A percentile compares a stretch with the other conserved stretches of the same genome.
phyloP scores from a whole-genome alignment of 306 rosid species.

The Vigna unguiculata region DNA sequence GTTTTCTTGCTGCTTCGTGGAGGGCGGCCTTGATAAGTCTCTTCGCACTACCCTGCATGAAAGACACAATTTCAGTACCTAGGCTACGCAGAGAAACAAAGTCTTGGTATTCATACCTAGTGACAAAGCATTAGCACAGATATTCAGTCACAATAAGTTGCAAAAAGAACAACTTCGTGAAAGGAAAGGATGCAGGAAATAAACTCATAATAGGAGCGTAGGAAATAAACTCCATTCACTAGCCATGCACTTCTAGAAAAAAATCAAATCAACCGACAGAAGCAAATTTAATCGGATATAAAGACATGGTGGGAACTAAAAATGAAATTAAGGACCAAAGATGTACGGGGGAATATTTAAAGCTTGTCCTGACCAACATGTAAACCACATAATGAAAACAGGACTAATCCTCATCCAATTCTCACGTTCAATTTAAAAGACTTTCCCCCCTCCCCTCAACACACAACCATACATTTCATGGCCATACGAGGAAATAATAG shows the following conservation, averaged over 20 bases:
- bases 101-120: not conserved
- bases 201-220: not conserved
- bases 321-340: slow-evolving; percentile 12
- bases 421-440: slow-evolving; percentile 12
- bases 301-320: slow-evolving; percentile 3
- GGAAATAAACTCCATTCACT: slow-evolving; percentile 20
- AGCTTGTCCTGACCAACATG: not conserved
- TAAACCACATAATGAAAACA: not conserved
- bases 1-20: slow-evolving; percentile 82
- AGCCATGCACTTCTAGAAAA: slow-evolving; percentile 6
- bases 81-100: not conserved
- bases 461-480: not conserved
- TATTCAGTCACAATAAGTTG: not conserved
- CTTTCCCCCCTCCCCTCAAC: not conserved
- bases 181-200: slow-evolving; percentile 5
- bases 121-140: not conserved
- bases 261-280: slow-evolving; percentile 11
- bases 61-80: slow-evolving; percentile 16
- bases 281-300: slow-evolving; percentile 15
- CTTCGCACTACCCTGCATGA: slow-evolving; percentile 88
- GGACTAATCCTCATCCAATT: slow-evolving; percentile 8
- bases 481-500: not conserved
- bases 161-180: not conserved
- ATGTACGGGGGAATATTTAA: not conserved
- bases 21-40: slow-evolving; percentile 80